Percentiles rank a stretch among this genome's conserved stretches.
Conservation (phyloP, 805 yeast species). For the Candida michaelii region DNA sequence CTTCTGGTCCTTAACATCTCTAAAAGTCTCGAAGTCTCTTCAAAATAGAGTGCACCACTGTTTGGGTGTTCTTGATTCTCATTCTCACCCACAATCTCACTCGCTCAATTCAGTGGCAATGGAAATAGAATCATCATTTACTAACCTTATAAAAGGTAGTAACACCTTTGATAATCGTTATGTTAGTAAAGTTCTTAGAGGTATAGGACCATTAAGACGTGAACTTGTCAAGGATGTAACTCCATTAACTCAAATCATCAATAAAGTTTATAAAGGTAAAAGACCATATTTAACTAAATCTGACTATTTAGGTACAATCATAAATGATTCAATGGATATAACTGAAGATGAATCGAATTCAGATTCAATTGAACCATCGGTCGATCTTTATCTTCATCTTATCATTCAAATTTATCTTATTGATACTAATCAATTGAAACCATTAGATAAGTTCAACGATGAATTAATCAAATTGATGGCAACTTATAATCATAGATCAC, state of each 20-base stretch:
- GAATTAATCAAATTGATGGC: conserved; percentile 54
- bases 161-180: conserved; percentile 80
- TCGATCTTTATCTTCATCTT: conserved; percentile 76
- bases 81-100: not conserved
- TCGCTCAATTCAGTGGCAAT: not conserved
- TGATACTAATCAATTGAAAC: conserved; percentile 53
- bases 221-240: conserved; percentile 46
- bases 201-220: conserved; percentile 72
- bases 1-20: no score
- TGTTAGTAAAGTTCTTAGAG: conserved; percentile 82
- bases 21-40: no score
- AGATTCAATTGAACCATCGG: conserved; percentile 60
- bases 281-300: conserved; percentile 19
- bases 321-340: conserved; percentile 29
- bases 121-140: conserved; percentile 44
- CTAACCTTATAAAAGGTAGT: conserved; percentile 60
- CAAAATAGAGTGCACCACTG: no score
- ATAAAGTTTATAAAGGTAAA: conserved; percentile 48
- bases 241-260: conserved; percentile 52
- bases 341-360: conserved; percentile 9
- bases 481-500: conserved; percentile 71
- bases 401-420: conserved; percentile 74
- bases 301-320: conserved; percentile 18
- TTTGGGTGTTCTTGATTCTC: no score
- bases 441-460: conserved; percentile 54